Percentiles rank a stretch among this genome's conserved stretches.
phyloP scores from a whole-genome alignment of 345 rosid genomes.

The Toxicodendron radicans region DNA sequence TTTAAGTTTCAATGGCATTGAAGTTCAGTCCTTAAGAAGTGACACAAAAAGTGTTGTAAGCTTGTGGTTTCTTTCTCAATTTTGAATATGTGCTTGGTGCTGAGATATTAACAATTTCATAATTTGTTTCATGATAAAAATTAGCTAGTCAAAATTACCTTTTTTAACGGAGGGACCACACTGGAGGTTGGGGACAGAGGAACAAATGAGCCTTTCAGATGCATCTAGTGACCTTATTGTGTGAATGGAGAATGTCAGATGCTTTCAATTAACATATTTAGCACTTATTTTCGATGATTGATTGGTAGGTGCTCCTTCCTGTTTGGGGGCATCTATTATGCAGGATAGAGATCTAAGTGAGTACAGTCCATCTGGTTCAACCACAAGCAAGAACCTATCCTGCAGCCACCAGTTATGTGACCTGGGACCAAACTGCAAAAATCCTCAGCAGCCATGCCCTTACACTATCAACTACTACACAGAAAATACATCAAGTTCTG shows the following conservation, averaged over 20 bases:
- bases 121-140: background rate
- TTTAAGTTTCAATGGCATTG: background rate
- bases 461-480: conserved; percentile 50
- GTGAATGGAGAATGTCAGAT: background rate
- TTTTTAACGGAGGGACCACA: background rate
- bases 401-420: conserved; percentile 78
- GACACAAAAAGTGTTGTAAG: background rate
- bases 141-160: background rate
- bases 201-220: background rate
- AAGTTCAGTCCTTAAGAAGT: background rate
- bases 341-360: conserved; percentile 86
- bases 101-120: background rate
- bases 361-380: conserved; percentile 70
- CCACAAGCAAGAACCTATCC: conserved; percentile 64
- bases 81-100: background rate
- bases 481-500: conserved; percentile 74
- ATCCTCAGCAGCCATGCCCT: conserved; percentile 65
- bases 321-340: conserved; percentile 91
- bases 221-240: background rate
- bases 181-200: background rate
- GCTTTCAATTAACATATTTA: conserved; percentile 42
- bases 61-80: background rate
- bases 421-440: conserved; percentile 49
- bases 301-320: conserved; percentile 98
- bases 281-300: conserved; percentile 89